Evolutionary conservation across 495 filamentous ascomycete species (phyloP), one percentile per base, ranked within the genome.

Genomic region (Penicillium canescens): DNA sequence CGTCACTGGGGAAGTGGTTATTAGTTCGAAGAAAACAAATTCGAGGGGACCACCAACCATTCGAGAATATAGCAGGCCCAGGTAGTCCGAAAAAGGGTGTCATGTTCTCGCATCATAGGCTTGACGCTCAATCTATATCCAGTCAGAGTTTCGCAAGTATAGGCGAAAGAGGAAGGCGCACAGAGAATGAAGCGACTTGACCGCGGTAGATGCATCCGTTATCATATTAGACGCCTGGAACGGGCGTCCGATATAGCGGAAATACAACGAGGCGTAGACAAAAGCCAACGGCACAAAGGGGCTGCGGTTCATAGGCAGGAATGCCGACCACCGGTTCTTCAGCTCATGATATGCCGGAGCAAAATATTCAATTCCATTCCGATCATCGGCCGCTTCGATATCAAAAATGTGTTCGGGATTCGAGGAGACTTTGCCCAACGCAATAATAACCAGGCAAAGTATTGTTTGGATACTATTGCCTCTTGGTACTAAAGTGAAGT

Each of bases 21-120:
- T 42, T 42, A 42, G 34, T 18, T 20, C n/a, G 5, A 14, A 5
- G 5, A 1, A 10, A 28, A 31, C 8, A 4, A 37, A 18, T 12
- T 3, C 0, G 2, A 42, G 4, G 12, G 13, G 8, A 8, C 23
- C 11, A 52, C 42, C 12, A 11, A 62, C 60, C 56, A 62, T 50
- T 62, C 60, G 4, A 62, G 56, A 9, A 62, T 41, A 31, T 59
- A 62, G 20, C 60, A 62, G 20, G 48, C 52, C 60, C 60, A 62
- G 9, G 52, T 52, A 18, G 55, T 56, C n/a, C 60, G 60, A 16
- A 50, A 40, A 10, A 62, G 14, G 2, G 44, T 24, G 2, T 35
- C 48, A 33, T 47, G 47, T 10, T 50, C 44, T 2, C 42, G 33
- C 11, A 20, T 20, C 7, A 54, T 55, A 5, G 9, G 52, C 21